phyloP scores from a whole-genome alignment of 2,329 filamentous ascomycete genomes.

The Botryotinia globosa region DNA sequence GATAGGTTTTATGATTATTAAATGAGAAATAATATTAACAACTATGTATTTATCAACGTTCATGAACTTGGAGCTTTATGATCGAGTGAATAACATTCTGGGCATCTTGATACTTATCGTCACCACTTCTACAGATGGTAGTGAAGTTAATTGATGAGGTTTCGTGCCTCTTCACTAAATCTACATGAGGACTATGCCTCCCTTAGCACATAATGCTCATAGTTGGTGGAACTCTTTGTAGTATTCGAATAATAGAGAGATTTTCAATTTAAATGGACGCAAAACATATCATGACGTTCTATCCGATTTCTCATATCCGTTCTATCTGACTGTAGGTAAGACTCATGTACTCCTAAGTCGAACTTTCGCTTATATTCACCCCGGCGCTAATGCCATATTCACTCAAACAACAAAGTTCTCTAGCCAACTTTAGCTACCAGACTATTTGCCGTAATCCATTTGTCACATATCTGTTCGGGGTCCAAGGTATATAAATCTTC shows the following conservation, averaged over 20 bases:
- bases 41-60: neutral
- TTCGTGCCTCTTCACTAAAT: neutral
- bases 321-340: too few relatives aligned
- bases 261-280: neutral
- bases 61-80: neutral
- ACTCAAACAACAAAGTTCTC: too few relatives aligned
- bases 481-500: neutral
- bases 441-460: too few relatives aligned
- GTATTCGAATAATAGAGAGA: neutral
- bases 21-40: neutral
- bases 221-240: neutral
- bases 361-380: neutral
- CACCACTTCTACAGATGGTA: neutral
- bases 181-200: neutral
- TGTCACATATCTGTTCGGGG: neutral
- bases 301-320: neutral
- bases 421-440: neutral
- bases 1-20: conserved; percentile 39
- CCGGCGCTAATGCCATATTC: neutral
- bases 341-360: neutral
- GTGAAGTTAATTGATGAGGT: neutral
- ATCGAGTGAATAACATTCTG: neutral
- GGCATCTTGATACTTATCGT: neutral
- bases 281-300: neutral
- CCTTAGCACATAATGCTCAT: neutral